Conservation (phyloP, 805 yeast genomes). For the Candida peoriensis region DNA sequence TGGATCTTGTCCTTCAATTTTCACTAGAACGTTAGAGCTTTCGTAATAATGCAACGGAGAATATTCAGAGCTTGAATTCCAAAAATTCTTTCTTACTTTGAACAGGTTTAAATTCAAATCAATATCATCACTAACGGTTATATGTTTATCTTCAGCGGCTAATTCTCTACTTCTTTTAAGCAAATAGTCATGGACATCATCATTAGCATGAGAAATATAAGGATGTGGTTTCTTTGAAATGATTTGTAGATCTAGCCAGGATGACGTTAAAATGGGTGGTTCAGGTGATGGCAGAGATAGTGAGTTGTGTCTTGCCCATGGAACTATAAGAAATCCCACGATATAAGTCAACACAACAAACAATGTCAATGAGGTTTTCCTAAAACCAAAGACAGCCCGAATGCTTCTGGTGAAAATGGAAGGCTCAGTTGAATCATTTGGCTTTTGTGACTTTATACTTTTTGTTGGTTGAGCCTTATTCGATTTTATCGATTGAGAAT, state of each 20-base stretch:
- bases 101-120: slow-evolving; percentile 36
- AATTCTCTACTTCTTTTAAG: slow-evolving; percentile 35
- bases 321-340: slow-evolving; percentile 33
- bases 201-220: slow-evolving; percentile 72
- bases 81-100: slow-evolving; percentile 47
- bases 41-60: slow-evolving; percentile 68
- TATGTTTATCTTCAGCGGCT: slow-evolving; percentile 23
- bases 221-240: slow-evolving; percentile 72
- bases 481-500: too few species aligned
- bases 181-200: slow-evolving; percentile 67
- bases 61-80: slow-evolving; percentile 34
- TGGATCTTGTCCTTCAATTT: slow-evolving; percentile 59
- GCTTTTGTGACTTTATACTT: too few species aligned
- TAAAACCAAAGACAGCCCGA: slow-evolving; percentile 58
- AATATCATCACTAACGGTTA: slow-evolving; percentile 33
- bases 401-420: slow-evolving; percentile 21
- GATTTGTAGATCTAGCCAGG: slow-evolving; percentile 71
- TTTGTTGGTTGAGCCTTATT: too few species aligned
- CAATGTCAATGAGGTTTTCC: slow-evolving; percentile 65
- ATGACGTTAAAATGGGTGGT: slow-evolving; percentile 31
- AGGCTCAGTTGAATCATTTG: too few species aligned
- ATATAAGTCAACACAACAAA: slow-evolving; percentile 45
- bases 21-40: slow-evolving; percentile 73
- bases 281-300: slow-evolving; percentile 39
- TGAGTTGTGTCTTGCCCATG: slow-evolving; percentile 36